Percentiles rank a stretch among this genome's conserved stretches.
Conservation (phyloP, 352 stramenopile genomes). For the Pythium phragmitis region DNA sequence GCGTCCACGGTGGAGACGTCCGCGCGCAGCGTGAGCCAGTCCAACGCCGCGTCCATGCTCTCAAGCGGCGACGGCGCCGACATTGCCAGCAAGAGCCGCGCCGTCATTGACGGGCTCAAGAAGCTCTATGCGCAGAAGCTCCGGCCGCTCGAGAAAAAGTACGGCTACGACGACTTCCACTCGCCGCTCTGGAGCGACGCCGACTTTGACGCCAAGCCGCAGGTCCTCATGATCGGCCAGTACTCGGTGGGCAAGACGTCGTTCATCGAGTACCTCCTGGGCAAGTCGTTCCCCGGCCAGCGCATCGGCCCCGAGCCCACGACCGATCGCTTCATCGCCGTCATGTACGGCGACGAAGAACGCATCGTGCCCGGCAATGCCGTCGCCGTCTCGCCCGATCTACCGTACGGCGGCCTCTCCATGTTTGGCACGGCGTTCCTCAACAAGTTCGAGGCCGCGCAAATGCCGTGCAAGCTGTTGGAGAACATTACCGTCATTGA, state of each 20-base stretch:
- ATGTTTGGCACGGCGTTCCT: slow-evolving; percentile 98
- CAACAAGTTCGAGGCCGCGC: slow-evolving; percentile 96
- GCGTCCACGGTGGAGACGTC: slow-evolving; percentile 5
- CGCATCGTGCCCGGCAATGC: slow-evolving; percentile 97
- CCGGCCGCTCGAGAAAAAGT: slow-evolving; percentile 88
- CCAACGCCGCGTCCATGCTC: slow-evolving; percentile 32
- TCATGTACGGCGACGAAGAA: slow-evolving; percentile 97
- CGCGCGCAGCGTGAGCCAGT: slow-evolving; percentile 10
- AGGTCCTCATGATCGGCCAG: slow-evolving; percentile 97
- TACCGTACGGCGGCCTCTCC: slow-evolving; percentile 92
- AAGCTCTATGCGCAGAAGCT: slow-evolving; percentile 79
- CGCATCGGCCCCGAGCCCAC: slow-evolving; percentile 98
- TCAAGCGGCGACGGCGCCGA: slow-evolving; percentile 49
- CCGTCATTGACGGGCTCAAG: slow-evolving; percentile 79
- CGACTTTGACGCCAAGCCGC: slow-evolving; percentile 97
- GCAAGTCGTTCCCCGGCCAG: slow-evolving; percentile 95
- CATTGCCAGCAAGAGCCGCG: slow-evolving; percentile 64
- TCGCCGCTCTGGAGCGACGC: slow-evolving; percentile 91
- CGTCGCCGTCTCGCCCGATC: slow-evolving; percentile 92
- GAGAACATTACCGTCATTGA: slow-evolving; percentile 97
- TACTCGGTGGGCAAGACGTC: slow-evolving; percentile 99
- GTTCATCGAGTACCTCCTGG: slow-evolving; percentile 97
- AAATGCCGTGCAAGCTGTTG: slow-evolving; percentile 93
- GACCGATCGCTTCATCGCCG: slow-evolving; percentile 97
- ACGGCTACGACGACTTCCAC: slow-evolving; percentile 93